Base-by-base conservation (phyloP, 176 grass and related monocot genomes). In the Juncus inflexus region DNA sequence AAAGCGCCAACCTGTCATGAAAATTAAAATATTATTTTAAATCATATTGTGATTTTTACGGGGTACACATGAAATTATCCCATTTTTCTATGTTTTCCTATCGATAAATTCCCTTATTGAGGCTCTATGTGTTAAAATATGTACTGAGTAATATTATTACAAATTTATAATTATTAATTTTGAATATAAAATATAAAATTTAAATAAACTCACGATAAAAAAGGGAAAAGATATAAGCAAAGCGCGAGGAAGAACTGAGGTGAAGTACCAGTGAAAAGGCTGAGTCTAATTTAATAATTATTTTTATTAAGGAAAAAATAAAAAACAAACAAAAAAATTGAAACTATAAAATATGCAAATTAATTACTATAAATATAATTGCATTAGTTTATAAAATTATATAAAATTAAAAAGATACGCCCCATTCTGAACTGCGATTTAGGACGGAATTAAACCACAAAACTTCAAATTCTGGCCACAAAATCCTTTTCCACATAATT, bases 381-480 rank as follows among this genome's bases (percentile, higher is more conserved):
- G n/a, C 63, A 50, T 11, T 49, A 56, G 19, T 41, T 55, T 36
- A 9, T 40, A 15, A 12, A 57, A 12, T 13, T 11, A 15, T 57
- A 15, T 13, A 4, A 13, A 57, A 12, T 57, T 15, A 57, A 50
- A 78, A 99, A 88, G 94, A 99, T 99, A 99, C 94, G 80, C 94
- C 94, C 94, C 94, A 99, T 86, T 99, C 85, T 60, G 88, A 92
- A 69, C 94, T 99, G 47, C 83, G 77, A 69, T 92, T 99, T 73
- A 84, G 78, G 79, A 92, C 72, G 10, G 94, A 92, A 75, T 99
- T 99, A 84, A 99, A 99, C 89, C 83, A 99, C 52, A 99, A 79
- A 78, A 92, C 88, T 79, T 99, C 80, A 70, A 99, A 86, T 78
- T 99, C 94, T 70, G 94, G 94, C 94, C 94, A 99, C 61, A 92